Evolutionary conservation across 192 early-diverging fungal genomes (phyloP).

Genomic region (Chytriomyces sp.): DNA sequence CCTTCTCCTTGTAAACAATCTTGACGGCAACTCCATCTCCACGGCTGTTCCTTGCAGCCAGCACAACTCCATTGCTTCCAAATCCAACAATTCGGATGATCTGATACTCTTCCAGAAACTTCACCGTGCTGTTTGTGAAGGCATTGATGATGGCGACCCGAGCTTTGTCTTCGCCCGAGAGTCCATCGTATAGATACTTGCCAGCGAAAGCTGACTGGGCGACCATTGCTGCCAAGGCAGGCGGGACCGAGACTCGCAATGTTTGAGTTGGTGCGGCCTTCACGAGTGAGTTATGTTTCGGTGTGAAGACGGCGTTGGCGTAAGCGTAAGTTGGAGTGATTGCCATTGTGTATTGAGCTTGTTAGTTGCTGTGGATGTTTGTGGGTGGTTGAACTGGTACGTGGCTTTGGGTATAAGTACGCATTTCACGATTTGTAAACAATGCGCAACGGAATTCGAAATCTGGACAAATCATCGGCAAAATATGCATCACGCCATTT

Average conservation of each 20-base stretch:
- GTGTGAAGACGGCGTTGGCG: no score
- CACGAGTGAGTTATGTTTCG: no score
- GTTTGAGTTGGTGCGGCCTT: no score
- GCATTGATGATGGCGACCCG: constrained; percentile 13
- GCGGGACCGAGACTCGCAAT: neutral
- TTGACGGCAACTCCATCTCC: neutral
- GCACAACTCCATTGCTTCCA: constrained; percentile 32
- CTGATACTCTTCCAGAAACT: constrained; percentile 12
- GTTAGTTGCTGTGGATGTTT: no score
- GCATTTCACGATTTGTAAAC: no score
- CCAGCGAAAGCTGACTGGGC: neutral
- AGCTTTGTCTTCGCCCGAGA: constrained; percentile 7
- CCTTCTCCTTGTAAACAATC: constrained; percentile 5
- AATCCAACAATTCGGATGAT: constrained; percentile 29
- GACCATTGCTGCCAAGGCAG: neutral
- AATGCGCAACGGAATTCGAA: no score
- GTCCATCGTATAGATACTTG: constrained; percentile 3
- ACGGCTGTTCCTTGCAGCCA: neutral
- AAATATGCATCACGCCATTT: no score
- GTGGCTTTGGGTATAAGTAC: no score
- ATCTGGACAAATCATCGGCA: no score
- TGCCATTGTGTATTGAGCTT: no score
- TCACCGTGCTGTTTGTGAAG: neutral
- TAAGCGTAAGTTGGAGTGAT: no score
- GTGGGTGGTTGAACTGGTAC: no score